A percentile compares a stretch with the other conserved stretches of the same genome.
Conservation (phyloP, 441 rosid genomes). For the Adansonia madagascariensis region DNA sequence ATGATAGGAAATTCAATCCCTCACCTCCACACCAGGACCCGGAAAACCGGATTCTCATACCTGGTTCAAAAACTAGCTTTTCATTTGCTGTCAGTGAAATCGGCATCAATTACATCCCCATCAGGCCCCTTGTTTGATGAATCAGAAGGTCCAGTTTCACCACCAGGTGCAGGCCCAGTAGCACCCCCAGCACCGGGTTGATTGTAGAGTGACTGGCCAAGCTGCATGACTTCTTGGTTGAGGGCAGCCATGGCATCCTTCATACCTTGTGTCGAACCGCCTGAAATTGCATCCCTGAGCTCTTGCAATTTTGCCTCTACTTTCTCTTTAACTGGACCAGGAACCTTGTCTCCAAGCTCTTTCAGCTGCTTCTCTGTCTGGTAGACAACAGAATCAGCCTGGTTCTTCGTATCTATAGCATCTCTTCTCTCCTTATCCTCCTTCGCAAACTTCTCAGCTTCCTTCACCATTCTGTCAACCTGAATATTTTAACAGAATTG, state of each 20-base stretch:
- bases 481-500: slow-evolving; percentile 30
- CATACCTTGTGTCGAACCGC: slow-evolving; percentile 64
- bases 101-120: slow-evolving; percentile 89
- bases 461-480: slow-evolving; percentile 87
- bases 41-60: background rate
- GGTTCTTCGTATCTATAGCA: slow-evolving; percentile 91
- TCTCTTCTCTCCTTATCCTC: slow-evolving; percentile 94
- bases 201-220: slow-evolving; percentile 85
- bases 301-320: slow-evolving; percentile 80
- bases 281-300: slow-evolving; percentile 70
- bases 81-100: slow-evolving; percentile 82
- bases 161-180: slow-evolving; percentile 58
- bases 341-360: slow-evolving; percentile 83
- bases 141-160: slow-evolving; percentile 60
- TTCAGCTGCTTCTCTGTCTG: slow-evolving; percentile 90
- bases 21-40: background rate
- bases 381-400: slow-evolving; percentile 80
- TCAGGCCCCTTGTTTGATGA: slow-evolving; percentile 64
- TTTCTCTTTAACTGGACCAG: slow-evolving; percentile 75
- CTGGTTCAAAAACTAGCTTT: background rate
- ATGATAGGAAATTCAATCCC: slow-evolving; percentile 12
- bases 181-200: slow-evolving; percentile 71
- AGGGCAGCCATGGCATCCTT: slow-evolving; percentile 86
- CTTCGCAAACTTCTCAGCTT: slow-evolving; percentile 77
- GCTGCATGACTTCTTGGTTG: slow-evolving; percentile 88